phyloP scores from a whole-genome alignment of 164 flowering plant species.

The Amborella trichopoda region DNA sequence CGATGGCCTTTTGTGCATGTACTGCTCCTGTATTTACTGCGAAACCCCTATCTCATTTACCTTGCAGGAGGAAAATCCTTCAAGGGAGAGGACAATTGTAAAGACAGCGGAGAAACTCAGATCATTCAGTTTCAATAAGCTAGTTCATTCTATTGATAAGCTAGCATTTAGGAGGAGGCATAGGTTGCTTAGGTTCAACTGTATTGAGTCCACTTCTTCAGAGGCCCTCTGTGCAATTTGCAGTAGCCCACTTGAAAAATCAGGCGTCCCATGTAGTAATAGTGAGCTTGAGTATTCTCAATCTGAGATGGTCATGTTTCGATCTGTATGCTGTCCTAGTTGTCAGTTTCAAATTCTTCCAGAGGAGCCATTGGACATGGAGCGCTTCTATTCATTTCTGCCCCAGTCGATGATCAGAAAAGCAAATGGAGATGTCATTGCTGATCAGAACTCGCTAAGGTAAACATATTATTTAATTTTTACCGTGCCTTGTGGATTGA shows the following conservation, averaged over 20 bases:
- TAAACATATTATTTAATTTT: constrained; percentile 12
- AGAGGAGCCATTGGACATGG: constrained; percentile 33
- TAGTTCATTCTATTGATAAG: constrained; percentile 37
- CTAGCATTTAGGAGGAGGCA: constrained; percentile 50
- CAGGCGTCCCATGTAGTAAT: constrained; percentile 16
- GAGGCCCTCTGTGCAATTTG: constrained; percentile 70
- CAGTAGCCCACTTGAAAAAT: constrained; percentile 49
- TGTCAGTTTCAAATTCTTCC: constrained; percentile 91
- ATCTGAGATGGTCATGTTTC: constrained; percentile 18
- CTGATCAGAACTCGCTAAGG: constrained; percentile 36
- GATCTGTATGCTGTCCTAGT: constrained; percentile 58
- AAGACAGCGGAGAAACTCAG: constrained; percentile 92
- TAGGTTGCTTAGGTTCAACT: constrained; percentile 40
- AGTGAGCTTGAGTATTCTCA: constrained; percentile 12
- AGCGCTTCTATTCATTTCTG: constrained; percentile 47
- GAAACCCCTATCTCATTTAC: not conserved
- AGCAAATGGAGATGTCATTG: constrained; percentile 16
- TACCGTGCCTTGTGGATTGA: not conserved
- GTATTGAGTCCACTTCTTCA: constrained; percentile 38
- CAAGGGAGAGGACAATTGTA: constrained; percentile 81
- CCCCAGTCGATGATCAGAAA: constrained; percentile 36
- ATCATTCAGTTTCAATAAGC: constrained; percentile 72
- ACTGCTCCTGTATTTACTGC: too few species aligned
- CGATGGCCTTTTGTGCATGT: too few species aligned
- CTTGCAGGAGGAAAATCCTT: constrained; percentile 83